A percentile compares a stretch with the other conserved stretches of the same genome.
Evolutionary conservation across 2,329 filamentous ascomycete genomes (phyloP).

Genomic region (Exophiala aquamarina): DNA sequence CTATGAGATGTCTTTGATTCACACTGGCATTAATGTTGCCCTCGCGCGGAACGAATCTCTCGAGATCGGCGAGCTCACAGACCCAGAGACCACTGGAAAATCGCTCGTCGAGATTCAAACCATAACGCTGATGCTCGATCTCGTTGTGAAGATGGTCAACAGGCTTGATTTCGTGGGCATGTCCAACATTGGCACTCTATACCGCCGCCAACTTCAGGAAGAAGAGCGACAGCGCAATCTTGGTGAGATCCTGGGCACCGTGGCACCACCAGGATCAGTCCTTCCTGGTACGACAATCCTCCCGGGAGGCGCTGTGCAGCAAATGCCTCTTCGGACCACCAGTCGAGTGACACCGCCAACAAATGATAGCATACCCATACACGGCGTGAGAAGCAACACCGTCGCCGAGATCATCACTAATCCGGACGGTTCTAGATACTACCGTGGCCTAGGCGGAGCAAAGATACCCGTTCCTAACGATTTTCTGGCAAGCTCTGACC

Average conservation of each 20-base stretch:
- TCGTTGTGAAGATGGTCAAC: slow-evolving; percentile 35
- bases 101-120: slow-evolving; percentile 26
- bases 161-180: slow-evolving; percentile 40
- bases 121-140: slow-evolving; percentile 31
- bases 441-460: slow-evolving; percentile 22
- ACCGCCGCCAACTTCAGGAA: slow-evolving; percentile 9
- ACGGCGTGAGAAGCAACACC: slow-evolving; percentile 21
- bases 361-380: slow-evolving; percentile 8
- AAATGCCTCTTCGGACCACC: too few relatives aligned
- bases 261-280: too few relatives aligned
- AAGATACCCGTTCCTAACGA: slow-evolving; percentile 17
- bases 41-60: slow-evolving; percentile 35
- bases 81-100: slow-evolving; percentile 33
- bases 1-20: slow-evolving; percentile 41
- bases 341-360: not conserved
- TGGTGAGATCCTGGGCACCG: slow-evolving; percentile 3
- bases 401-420: slow-evolving; percentile 19
- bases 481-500: not conserved
- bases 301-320: not conserved
- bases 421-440: slow-evolving; percentile 16
- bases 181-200: slow-evolving; percentile 24
- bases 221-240: slow-evolving; percentile 7
- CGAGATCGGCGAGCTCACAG: slow-evolving; percentile 36
- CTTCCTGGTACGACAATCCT: not conserved
- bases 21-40: slow-evolving; percentile 35